These are phyloP conservation scores for Sicyos baderoa DNA, from an alignment of 306 rosid species.

Conservation along the genomic window DNA sequence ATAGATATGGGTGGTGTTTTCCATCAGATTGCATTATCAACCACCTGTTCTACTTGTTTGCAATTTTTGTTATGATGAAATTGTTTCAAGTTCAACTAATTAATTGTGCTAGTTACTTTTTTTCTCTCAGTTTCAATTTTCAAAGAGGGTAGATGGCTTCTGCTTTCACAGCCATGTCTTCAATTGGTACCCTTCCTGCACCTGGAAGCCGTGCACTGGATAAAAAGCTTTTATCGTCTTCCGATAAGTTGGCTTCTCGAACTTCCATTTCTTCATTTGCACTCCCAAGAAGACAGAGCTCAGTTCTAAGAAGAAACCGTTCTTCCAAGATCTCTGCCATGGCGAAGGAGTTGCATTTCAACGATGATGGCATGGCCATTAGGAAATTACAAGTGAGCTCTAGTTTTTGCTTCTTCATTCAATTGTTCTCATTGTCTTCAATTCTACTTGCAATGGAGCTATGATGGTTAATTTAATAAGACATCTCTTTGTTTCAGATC, in stretches of 20 bases:
- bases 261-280: constrained; percentile 60
- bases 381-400: constrained; percentile 58
- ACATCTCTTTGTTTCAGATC: constrained; percentile 30
- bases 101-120: neutral
- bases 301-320: constrained; percentile 30
- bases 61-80: neutral
- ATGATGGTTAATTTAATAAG: too few species aligned
- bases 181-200: constrained; percentile 44
- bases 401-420: too few species aligned
- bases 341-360: constrained; percentile 95
- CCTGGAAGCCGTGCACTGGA: constrained; percentile 35
- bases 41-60: neutral
- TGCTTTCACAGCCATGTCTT: constrained; percentile 62
- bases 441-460: neutral
- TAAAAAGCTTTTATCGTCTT: constrained; percentile 25
- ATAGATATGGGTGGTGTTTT: too few species aligned
- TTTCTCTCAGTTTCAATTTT: neutral
- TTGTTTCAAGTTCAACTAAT: neutral
- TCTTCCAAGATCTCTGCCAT: constrained; percentile 60
- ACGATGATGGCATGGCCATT: constrained; percentile 84
- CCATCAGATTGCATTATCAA: too few species aligned
- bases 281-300: constrained; percentile 33
- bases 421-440: neutral
- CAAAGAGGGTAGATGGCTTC: constrained; percentile 52
- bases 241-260: constrained; percentile 49